These are phyloP conservation scores for Dalbergia oliveri DNA, from an alignment of 306 rosid genomes.

Conservation along the genomic window DNA sequence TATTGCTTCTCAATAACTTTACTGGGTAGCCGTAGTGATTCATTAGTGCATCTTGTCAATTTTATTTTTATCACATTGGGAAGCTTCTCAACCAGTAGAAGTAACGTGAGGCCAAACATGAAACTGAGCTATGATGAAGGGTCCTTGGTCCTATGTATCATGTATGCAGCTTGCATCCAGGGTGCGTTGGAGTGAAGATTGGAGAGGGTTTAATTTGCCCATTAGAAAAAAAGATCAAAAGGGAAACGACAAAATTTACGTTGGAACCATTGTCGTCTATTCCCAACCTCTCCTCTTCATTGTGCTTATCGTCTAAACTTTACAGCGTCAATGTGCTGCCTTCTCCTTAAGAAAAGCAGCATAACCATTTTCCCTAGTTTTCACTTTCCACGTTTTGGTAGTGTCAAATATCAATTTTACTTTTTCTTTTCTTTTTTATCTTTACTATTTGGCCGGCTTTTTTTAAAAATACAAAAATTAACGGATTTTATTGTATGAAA, in stretches of 20 bases:
- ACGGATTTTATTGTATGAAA: too few species aligned
- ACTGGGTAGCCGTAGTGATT: not conserved
- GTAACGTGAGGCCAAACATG: conserved; percentile 9
- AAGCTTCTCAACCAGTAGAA: not conserved
- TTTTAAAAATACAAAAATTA: not conserved
- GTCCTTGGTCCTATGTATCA: conserved; percentile 7
- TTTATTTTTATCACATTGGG: not conserved
- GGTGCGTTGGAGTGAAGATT: not conserved
- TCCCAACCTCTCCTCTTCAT: not conserved
- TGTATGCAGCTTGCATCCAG: conserved; percentile 7
- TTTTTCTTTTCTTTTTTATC: not conserved
- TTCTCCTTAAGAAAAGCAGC: conserved; percentile 3
- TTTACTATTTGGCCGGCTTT: not conserved
- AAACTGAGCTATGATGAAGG: conserved; percentile 2
- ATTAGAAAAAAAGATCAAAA: conserved; percentile 4
- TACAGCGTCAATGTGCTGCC: conserved; percentile 20
- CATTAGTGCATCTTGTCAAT: not conserved
- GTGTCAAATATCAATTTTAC: not conserved
- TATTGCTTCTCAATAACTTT: conserved; percentile 40
- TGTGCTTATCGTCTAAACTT: conserved; percentile 30
- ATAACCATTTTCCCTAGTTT: conserved; percentile 24
- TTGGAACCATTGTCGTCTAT: conserved; percentile 33
- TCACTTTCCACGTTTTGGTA: conserved; percentile 17
- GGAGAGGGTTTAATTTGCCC: conserved; percentile 33
- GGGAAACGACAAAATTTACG: conserved; percentile 34